Evolutionary conservation across 164 flowering plant species (phyloP).

Genomic region (Tetracentron sinense): DNA sequence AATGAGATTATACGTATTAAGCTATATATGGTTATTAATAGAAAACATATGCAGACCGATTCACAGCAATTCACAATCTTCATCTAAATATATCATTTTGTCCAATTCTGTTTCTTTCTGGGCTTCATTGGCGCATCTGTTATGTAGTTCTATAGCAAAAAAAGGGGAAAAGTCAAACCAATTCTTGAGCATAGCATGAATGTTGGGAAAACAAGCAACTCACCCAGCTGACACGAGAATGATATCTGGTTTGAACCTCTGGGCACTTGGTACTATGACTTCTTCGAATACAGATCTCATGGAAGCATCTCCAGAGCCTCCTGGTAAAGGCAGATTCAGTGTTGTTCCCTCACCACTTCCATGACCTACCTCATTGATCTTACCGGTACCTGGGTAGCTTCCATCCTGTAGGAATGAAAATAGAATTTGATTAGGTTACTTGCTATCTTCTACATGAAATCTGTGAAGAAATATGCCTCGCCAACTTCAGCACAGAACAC

Average conservation of each 20-base stretch:
- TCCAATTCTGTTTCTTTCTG: too few species aligned
- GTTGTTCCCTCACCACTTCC: constrained; percentile 90
- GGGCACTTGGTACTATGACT: constrained; percentile 83
- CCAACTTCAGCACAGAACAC: too few species aligned
- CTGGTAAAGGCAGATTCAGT: constrained; percentile 85
- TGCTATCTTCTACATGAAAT: not conserved
- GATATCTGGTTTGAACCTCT: constrained; percentile 88
- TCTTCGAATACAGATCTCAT: constrained; percentile 85
- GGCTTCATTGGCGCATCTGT: too few species aligned
- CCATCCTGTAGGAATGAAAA: constrained; percentile 51
- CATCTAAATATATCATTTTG: not conserved
- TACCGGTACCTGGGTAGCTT: constrained; percentile 99
- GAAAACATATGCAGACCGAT: not conserved
- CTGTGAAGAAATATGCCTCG: not conserved
- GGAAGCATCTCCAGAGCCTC: constrained; percentile 90
- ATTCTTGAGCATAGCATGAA: not conserved
- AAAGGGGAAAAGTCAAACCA: not conserved
- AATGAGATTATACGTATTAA: not conserved
- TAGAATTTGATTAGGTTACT: not conserved
- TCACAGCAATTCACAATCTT: not conserved
- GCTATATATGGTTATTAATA: not conserved
- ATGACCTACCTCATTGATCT: constrained; percentile 62
- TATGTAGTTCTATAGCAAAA: not conserved
- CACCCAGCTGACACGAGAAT: constrained; percentile 99
- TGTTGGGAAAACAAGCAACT: constrained; percentile 19